Base-by-base conservation (phyloP, 176 grass and related monocot species). In the Oryza glumipatula region DNA sequence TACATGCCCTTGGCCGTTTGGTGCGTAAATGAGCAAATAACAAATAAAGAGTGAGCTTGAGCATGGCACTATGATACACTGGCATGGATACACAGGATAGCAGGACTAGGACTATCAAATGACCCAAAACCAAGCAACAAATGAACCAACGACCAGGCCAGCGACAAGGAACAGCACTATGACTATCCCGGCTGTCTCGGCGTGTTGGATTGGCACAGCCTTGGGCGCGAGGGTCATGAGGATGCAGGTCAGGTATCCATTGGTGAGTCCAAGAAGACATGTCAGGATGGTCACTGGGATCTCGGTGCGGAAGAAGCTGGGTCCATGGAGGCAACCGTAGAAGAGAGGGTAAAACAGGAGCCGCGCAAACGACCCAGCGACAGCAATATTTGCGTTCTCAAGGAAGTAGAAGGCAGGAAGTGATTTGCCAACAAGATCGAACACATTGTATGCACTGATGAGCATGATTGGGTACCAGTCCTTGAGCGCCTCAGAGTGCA, bases 391-490 rank as follows among this genome's bases (percentile, higher is more conserved):
- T 43, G 77, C 80, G 11, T 95, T 91, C 86, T 95, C 80, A n/a
- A 89, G 89, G 23, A 94, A 76, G 79, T 91, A 94, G 70, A 92
- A 12, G 0, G 93, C 93, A 0, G 96, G 86, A 39, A 98, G 83
- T 26, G 82, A 73, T 80, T 98, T 98, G 47, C 96, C 96, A 3
- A 95, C 44, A 7, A 98, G 87, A 85, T 98, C 96, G 4, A 95
- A 98, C 73, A 96, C 84, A 38, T 98, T 98, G 86, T 92, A 98
- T 52, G 93, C 93, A 9, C 70, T 77, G 15, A 98, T 95, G 65
- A 98, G 93, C 35, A 98, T 78, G 41, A 98, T 94, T 1, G 96
- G 91, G 54, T 98, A 98, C 96, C 96, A 98, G 54, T 98, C 96
- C 51, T 86, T 86, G 24, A 98, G 91, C 10, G 75, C 30, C 66